Evolutionary conservation across 2,329 filamentous ascomycete species (phyloP).

Genomic region (Cladophialophora exuberans): DNA sequence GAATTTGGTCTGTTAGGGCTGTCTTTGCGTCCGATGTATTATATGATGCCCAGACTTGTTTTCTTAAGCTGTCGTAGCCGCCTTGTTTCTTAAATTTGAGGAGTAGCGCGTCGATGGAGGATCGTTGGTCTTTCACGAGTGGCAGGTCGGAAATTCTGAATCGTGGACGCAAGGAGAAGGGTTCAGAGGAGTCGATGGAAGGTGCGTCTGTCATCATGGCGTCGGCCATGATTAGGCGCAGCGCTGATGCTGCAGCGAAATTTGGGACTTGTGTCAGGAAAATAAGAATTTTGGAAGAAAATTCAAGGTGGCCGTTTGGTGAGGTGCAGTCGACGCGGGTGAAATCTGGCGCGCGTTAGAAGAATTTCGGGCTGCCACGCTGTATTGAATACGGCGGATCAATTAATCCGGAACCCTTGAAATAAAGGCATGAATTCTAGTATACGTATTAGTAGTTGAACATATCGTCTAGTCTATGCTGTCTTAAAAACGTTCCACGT

Average conservation of each 20-base stretch:
- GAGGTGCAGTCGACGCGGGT: too few relatives aligned
- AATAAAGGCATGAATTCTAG: too few relatives aligned
- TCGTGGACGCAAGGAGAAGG: slow-evolving; percentile 41
- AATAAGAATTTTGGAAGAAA: too few relatives aligned
- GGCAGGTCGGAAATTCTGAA: slow-evolving; percentile 66
- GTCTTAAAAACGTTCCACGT: too few relatives aligned
- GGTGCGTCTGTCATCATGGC: slow-evolving; percentile 27
- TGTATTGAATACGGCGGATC: too few relatives aligned
- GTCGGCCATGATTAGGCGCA: slow-evolving; percentile 24
- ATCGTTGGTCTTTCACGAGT: slow-evolving; percentile 60
- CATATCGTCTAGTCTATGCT: too few relatives aligned
- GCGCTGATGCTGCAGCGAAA: background rate
- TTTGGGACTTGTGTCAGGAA: too few relatives aligned
- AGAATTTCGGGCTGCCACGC: too few relatives aligned
- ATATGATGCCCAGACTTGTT: slow-evolving; percentile 63
- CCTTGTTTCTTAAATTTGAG: slow-evolving; percentile 70
- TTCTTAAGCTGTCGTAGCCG: slow-evolving; percentile 65
- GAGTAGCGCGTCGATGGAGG: slow-evolving; percentile 62
- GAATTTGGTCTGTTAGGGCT: slow-evolving; percentile 55
- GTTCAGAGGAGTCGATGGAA: slow-evolving; percentile 14
- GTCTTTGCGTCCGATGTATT: slow-evolving; percentile 56
- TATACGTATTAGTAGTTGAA: too few relatives aligned
- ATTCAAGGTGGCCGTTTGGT: too few relatives aligned
- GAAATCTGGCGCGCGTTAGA: too few relatives aligned
- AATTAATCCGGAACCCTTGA: too few relatives aligned